These are phyloP conservation scores for Lantana camara DNA, from an alignment of 257 asterid species.

Conservation along the genomic window DNA sequence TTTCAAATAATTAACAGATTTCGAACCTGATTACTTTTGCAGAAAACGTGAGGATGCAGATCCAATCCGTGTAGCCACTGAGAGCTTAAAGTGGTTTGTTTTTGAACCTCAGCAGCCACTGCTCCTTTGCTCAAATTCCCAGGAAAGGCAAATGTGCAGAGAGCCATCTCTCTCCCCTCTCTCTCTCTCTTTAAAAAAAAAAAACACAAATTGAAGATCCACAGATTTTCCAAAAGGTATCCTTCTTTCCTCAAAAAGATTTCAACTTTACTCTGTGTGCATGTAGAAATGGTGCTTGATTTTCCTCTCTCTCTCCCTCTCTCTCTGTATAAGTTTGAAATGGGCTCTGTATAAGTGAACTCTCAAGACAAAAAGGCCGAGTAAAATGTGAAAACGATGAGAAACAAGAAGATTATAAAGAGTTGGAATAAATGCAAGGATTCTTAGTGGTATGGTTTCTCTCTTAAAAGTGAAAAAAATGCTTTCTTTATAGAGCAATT, in stretches of 20 bases:
- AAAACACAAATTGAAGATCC: neutral
- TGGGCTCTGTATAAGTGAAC: slow-evolving; percentile 6
- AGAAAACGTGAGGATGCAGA: slow-evolving; percentile 35
- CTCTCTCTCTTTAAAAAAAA: too few species aligned
- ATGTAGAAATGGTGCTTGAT: neutral
- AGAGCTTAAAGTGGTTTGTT: slow-evolving; percentile 30
- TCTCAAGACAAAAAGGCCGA: neutral
- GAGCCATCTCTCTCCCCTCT: slow-evolving; percentile 30
- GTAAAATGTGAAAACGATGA: neutral
- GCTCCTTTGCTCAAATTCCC: slow-evolving; percentile 39
- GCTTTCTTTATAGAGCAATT: slow-evolving; percentile 15
- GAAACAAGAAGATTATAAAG: neutral
- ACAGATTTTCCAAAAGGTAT: slow-evolving; percentile 7
- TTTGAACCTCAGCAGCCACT: slow-evolving; percentile 40
- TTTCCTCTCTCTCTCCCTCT: neutral
- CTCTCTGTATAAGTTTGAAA: neutral
- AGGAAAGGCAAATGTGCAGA: slow-evolving; percentile 43
- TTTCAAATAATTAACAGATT: neutral
- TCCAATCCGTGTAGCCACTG: slow-evolving; percentile 42
- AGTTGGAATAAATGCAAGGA: slow-evolving; percentile 17
- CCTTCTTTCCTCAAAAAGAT: neutral
- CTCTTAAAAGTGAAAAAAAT: neutral
- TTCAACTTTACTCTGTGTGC: slow-evolving; percentile 12
- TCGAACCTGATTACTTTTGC: slow-evolving; percentile 41
- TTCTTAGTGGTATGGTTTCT: neutral